Evolutionary conservation across 2,329 filamentous ascomycete genomes (phyloP).

Genomic region (Penicillium sp.): DNA sequence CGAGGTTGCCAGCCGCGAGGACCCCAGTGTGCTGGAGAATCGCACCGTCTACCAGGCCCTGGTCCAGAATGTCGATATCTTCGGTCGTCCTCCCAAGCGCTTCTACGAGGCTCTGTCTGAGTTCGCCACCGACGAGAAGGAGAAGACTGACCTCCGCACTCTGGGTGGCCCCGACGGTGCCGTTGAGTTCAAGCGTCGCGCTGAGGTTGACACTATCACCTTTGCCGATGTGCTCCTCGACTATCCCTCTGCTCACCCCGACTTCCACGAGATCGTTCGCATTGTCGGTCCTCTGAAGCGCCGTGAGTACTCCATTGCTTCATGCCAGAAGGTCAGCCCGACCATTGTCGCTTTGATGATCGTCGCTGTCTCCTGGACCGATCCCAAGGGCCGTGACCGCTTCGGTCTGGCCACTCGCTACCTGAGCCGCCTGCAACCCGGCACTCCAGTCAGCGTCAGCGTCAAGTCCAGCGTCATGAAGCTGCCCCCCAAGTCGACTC

Average conservation of each 20-base stretch:
- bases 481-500: constrained; percentile 81
- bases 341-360: constrained; percentile 92
- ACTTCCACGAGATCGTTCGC: constrained; percentile 82
- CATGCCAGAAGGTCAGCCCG: constrained; percentile 90
- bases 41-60: constrained; percentile 92
- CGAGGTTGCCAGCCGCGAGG: constrained; percentile 86
- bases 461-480: constrained; percentile 99
- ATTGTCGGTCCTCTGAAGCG: constrained; percentile 93
- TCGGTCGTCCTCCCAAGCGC: constrained; percentile 93
- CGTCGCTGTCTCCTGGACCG: constrained; percentile 95
- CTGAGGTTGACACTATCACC: constrained; percentile 87
- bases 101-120: constrained; percentile 94
- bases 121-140: constrained; percentile 77
- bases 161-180: constrained; percentile 78
- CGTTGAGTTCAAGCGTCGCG: constrained; percentile 86
- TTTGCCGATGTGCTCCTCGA: constrained; percentile 89
- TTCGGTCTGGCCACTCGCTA: constrained; percentile 93
- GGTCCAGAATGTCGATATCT: constrained; percentile 91
- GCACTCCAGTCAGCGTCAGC: constrained; percentile 80
- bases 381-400: constrained; percentile 81
- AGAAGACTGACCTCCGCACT: constrained; percentile 76
- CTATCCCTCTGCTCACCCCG: constrained; percentile 84
- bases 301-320: constrained; percentile 98
- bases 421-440: constrained; percentile 73
- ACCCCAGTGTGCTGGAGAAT: constrained; percentile 72